Evolutionary conservation across 768 basidiomycete species (phyloP), one percentile per base, ranked within the genome.

Genomic region (Epithele typhae): DNA sequence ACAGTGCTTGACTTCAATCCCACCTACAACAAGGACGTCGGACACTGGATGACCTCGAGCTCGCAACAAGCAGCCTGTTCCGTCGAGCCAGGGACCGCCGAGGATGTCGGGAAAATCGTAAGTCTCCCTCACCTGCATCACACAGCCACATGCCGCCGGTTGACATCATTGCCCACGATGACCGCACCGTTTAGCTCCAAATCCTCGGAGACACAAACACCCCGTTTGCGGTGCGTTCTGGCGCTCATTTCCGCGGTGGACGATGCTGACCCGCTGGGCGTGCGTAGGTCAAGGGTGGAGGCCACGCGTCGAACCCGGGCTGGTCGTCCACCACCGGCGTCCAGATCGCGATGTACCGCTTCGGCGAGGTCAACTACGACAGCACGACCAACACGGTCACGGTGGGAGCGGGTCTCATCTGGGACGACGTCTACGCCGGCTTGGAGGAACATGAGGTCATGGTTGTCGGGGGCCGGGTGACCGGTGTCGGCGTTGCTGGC

Each of bases 391-490:
- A 48, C 15, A 58, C 57, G 3, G 63, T 46, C 4, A 54, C 52
- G 10, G 51, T 73, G 40, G 69, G 66, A 25, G 57, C 68, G 7
- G 71, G 72, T 5, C 56, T 78, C n/a, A 67, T 80, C 22, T 86
- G 82, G 82, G 83, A 87, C 56, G 75, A 82, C 25, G 80, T 77
- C 62, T 85, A 84, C 51, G 65, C 67, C 3, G 75, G 73, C 5
- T 68, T 86, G 4, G 68, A 64, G 5, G 76, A 74, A 0, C 55
- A 67, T 45, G 68, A 66, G 5, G 74, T 79, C 7, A 79, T 70
- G 37, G 78, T 84, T 14, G 71, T 82, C 8, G 83, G 83, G 0
- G 79, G 76, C 3, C 67, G 82, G 1, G 76, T 81, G 3, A 62
- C 73, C 8, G 79, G 80, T 10, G 74, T 61, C 14, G 62, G 62